These are phyloP conservation scores for Plasmodium gonderi DNA, from an alignment of 169 alveolate genomes.

Conservation along the genomic window DNA sequence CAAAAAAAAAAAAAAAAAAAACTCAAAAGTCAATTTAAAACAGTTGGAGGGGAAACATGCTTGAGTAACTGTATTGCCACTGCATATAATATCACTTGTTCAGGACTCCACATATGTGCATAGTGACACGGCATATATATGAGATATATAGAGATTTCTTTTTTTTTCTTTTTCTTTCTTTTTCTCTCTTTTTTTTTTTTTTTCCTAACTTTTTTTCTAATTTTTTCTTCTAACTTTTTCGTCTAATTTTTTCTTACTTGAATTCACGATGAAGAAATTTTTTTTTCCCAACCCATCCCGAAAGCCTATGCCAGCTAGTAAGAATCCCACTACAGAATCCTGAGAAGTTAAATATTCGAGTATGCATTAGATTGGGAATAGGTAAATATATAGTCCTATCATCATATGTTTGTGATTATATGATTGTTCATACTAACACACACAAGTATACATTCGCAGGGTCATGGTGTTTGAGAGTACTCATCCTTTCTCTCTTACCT, in stretches of 20 bases:
- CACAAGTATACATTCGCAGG: not conserved
- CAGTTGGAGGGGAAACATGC: not conserved
- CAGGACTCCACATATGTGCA: not conserved
- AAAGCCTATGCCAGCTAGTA: slow-evolving; percentile 85
- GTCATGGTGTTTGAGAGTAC: not conserved
- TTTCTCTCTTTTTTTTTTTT: too few species aligned
- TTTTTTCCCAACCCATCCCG: slow-evolving; percentile 83
- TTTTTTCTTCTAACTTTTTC: too few species aligned
- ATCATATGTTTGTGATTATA: not conserved
- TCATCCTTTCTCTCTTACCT: slow-evolving; percentile 66
- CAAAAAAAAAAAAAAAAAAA: not conserved
- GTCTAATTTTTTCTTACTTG: slow-evolving; percentile 79
- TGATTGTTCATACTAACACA: not conserved
- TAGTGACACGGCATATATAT: too few species aligned
- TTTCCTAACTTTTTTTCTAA: too few species aligned
- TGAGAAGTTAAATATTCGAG: slow-evolving; percentile 11
- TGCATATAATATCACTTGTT: not conserved
- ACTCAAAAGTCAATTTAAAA: not conserved
- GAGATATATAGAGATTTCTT: not conserved
- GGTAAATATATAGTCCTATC: not conserved
- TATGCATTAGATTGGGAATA: not conserved
- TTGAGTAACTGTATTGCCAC: not conserved
- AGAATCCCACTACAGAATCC: slow-evolving; percentile 86
- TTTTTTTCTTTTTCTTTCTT: not conserved
- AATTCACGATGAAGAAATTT: slow-evolving; percentile 79